Percentiles rank a stretch among this genome's conserved stretches.
Evolutionary conservation across 2,329 filamentous ascomycete species (phyloP).

Genomic region (Sclerotinia sclerotiorum): DNA sequence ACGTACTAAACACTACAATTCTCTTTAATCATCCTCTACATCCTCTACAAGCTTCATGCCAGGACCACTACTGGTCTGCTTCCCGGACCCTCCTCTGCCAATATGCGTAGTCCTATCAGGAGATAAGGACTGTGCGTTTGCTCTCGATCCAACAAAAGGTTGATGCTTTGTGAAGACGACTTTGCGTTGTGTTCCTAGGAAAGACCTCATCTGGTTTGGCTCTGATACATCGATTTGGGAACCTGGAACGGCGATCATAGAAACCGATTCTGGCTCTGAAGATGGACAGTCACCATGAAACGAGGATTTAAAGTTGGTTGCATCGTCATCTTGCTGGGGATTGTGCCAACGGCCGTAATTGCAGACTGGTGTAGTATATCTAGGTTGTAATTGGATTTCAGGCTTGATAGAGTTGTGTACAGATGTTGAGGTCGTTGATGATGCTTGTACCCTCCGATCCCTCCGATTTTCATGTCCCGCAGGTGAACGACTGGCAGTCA

Average conservation of each 20-base stretch:
- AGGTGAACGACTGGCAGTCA: not conserved
- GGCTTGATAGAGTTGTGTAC: constrained; percentile 12
- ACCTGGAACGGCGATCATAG: constrained; percentile 15
- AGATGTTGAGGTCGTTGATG: constrained; percentile 5
- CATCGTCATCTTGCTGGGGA: not conserved
- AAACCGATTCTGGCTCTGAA: constrained; percentile 14
- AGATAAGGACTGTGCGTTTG: not conserved
- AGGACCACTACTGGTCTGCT: not conserved
- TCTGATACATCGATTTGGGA: constrained; percentile 1
- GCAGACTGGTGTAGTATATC: not conserved
- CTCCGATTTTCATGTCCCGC: not conserved
- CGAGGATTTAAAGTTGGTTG: not conserved
- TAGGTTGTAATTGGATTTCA: not conserved
- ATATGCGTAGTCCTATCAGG: not conserved
- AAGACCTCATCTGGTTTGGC: not conserved
- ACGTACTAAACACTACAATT: not conserved
- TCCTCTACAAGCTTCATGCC: not conserved
- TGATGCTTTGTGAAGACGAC: constrained; percentile 15
- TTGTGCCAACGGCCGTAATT: not conserved
- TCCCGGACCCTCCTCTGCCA: not conserved
- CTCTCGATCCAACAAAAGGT: constrained; percentile 1
- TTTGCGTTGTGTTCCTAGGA: not conserved
- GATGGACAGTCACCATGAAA: not conserved
- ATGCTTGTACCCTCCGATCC: not conserved
- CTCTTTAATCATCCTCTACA: constrained; percentile 17